Conservation (phyloP, 2,329 filamentous ascomycete species). For the Botrytis pseudocinerea region DNA sequence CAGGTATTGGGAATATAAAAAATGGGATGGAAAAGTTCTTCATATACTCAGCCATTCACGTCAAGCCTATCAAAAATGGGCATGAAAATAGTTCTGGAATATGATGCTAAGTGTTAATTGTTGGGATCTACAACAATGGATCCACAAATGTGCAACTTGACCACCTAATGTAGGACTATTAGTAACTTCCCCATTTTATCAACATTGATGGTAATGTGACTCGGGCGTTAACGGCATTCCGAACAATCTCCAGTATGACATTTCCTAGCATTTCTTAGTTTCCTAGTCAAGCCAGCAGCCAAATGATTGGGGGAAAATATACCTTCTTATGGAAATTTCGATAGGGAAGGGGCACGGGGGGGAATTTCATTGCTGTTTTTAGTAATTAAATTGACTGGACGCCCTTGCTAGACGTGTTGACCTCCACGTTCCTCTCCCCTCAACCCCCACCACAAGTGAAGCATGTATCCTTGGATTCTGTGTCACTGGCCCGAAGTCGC, state of each 20-base stretch:
- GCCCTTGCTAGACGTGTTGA: not conserved
- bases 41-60: not conserved
- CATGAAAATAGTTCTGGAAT: not conserved
- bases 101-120: not conserved
- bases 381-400: constrained; percentile 5
- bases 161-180: not conserved
- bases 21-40: constrained; percentile 3
- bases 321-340: not conserved
- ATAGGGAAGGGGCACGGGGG: not conserved
- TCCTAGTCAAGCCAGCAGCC: not conserved
- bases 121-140: not conserved
- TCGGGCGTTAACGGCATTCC: constrained; percentile 7
- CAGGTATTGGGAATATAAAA: not conserved
- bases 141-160: constrained; percentile 2
- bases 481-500: constrained; percentile 6
- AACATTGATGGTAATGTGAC: not conserved
- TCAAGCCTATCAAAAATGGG: not conserved
- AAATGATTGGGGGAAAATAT: constrained; percentile 17
- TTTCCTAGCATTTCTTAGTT: not conserved
- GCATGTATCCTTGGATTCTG: not conserved
- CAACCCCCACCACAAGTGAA: constrained; percentile 3
- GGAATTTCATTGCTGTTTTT: constrained; percentile 8
- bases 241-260: constrained; percentile 8
- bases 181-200: not conserved
- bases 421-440: not conserved